Evolutionary conservation across 495 filamentous ascomycete species (phyloP).

Genomic region (Cairneyella variabilis): DNA sequence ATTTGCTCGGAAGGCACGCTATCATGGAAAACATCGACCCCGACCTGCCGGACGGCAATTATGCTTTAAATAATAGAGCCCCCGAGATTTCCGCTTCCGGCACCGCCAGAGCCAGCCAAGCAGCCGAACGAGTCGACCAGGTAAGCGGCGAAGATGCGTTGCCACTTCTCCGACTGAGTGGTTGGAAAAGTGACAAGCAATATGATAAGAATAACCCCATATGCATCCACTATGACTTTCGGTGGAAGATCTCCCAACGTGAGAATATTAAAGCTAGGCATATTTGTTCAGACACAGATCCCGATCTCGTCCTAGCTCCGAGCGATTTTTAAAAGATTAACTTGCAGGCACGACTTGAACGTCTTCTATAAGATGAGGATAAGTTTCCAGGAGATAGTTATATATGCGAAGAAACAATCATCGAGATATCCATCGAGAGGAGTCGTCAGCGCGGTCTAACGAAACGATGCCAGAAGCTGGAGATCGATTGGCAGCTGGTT

Average conservation of each 20-base stretch:
- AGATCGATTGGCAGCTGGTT: slow-evolving; percentile 17
- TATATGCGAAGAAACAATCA: slow-evolving; percentile 21
- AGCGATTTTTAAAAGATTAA: slow-evolving; percentile 17
- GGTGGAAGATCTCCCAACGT: slow-evolving; percentile 17
- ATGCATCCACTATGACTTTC: too few species aligned
- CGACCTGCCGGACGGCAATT: slow-evolving; percentile 5
- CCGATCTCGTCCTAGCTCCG: slow-evolving; percentile 18
- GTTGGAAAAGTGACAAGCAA: slow-evolving; percentile 16
- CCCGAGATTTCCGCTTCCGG: slow-evolving; percentile 6
- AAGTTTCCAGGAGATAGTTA: slow-evolving; percentile 15
- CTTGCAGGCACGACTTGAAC: slow-evolving; percentile 15
- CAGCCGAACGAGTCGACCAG: slow-evolving; percentile 15
- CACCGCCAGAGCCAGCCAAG: slow-evolving; percentile 13
- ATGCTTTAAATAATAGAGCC: slow-evolving; percentile 8
- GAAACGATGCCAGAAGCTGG: slow-evolving; percentile 17
- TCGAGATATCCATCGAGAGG: slow-evolving; percentile 12
- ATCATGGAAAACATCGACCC: slow-evolving; percentile 13
- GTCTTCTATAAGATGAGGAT: slow-evolving; percentile 14
- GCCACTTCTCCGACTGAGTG: slow-evolving; percentile 16
- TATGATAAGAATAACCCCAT: slow-evolving; percentile 22
- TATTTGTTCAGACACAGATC: slow-evolving; percentile 15
- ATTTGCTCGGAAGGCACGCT: neutral
- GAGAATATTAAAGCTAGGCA: slow-evolving; percentile 13
- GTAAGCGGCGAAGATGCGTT: slow-evolving; percentile 12
- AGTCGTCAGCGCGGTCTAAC: slow-evolving; percentile 12